phyloP scores from a whole-genome alignment of 257 asterid genomes.

The Ocimum tenuiflorum region DNA sequence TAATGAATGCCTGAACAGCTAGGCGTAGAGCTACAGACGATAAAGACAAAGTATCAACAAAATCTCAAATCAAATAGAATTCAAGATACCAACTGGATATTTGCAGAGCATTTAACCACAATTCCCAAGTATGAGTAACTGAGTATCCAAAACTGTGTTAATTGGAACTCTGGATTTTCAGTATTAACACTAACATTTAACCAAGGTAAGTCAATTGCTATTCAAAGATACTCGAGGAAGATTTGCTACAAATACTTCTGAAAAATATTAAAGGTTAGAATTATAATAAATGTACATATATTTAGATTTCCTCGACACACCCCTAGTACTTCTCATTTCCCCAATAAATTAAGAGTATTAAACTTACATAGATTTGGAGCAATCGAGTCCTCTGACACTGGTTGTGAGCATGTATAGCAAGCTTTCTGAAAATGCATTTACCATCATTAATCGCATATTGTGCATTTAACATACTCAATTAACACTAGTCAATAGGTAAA shows the following conservation, averaged over 20 bases:
- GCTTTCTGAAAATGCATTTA: slow-evolving; percentile 62
- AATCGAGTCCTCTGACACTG: slow-evolving; percentile 53
- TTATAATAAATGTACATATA: not conserved
- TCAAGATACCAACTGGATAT: not conserved
- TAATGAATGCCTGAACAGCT: slow-evolving; percentile 78
- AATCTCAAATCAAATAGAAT: not conserved
- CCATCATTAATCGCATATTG: slow-evolving; percentile 8
- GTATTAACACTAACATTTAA: no score
- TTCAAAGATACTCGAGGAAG: not conserved
- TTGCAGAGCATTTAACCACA: not conserved
- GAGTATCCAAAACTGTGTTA: not conserved
- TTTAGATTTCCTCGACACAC: not conserved
- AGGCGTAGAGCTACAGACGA: slow-evolving; percentile 65
- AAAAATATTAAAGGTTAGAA: not conserved
- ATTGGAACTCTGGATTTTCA: slow-evolving; percentile 1
- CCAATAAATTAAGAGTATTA: no score
- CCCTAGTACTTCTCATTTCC: no score
- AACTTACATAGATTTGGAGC: slow-evolving; percentile 87
- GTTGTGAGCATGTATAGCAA: slow-evolving; percentile 76
- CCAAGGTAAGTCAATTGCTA: not conserved
- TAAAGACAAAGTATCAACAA: slow-evolving; percentile 8
- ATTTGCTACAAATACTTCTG: not conserved
- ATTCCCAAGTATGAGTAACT: not conserved
- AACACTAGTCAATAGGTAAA: not conserved
- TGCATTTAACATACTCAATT: not conserved